Percentiles rank a stretch among this genome's conserved stretches.
phyloP scores from a whole-genome alignment of 2,329 filamentous ascomycete species.

The Hypoxylon sp. region DNA sequence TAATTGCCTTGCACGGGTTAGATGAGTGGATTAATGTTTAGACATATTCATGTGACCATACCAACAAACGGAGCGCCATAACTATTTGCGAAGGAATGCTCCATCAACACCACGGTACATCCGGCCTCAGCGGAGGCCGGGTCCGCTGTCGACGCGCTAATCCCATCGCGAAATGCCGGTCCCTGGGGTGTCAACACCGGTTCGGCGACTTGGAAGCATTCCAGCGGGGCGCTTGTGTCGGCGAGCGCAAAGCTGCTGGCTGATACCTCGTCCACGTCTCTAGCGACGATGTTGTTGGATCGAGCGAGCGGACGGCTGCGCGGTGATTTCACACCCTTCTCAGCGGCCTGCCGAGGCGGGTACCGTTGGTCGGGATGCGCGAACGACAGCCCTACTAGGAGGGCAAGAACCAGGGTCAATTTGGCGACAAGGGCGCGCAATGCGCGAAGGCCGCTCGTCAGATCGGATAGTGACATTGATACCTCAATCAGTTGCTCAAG shows the following conservation, averaged over 20 bases:
- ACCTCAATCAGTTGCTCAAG: constrained; percentile 32
- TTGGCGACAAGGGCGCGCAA: constrained; percentile 24
- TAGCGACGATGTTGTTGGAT: constrained; percentile 36
- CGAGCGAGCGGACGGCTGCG: constrained; percentile 45
- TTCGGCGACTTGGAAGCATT: constrained; percentile 77
- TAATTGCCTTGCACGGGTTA: constrained; percentile 64
- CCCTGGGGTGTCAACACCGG: constrained; percentile 68
- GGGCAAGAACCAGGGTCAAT: constrained; percentile 20
- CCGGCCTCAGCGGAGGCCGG: constrained; percentile 34
- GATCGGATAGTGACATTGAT: constrained; percentile 20
- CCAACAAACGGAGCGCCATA: constrained; percentile 81
- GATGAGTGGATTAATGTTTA: constrained; percentile 20
- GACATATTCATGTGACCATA: constrained; percentile 52
- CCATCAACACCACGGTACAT: constrained; percentile 72
- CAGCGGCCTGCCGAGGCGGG: constrained; percentile 20
- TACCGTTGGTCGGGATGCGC: constrained; percentile 37
- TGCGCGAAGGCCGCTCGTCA: constrained; percentile 13
- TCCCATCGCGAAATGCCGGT: constrained; percentile 53
- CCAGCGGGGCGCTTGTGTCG: constrained; percentile 53
- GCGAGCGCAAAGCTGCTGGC: constrained; percentile 25
- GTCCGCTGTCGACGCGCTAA: constrained; percentile 46
- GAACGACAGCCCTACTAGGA: constrained; percentile 35
- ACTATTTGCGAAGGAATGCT: constrained; percentile 76
- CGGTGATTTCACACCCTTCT: constrained; percentile 18
- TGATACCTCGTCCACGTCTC: constrained; percentile 17